Percentiles rank a stretch among this genome's conserved stretches.
Conservation (phyloP, 805 yeast species). For the Wickerhamomyces strasburgensis region DNA sequence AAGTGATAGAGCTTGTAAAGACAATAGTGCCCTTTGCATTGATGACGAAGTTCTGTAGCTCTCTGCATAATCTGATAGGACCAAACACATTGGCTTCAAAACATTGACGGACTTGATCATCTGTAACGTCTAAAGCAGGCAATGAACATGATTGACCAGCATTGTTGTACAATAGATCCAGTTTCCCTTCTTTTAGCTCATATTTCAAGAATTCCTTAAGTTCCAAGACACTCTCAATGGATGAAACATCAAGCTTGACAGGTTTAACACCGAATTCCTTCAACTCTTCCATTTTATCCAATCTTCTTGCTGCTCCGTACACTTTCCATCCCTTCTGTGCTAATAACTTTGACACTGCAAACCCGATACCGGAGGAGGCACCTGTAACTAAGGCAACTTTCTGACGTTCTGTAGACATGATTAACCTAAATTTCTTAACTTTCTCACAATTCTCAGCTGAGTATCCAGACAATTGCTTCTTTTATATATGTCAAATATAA, state of each 20-base stretch:
- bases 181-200: constrained; percentile 39
- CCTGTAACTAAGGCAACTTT: constrained; percentile 44
- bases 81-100: constrained; percentile 68
- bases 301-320: constrained; percentile 70
- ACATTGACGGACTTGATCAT: constrained; percentile 45
- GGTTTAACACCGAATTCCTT: constrained; percentile 36
- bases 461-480: too few relatives aligned
- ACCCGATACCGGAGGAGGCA: constrained; percentile 54
- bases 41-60: constrained; percentile 49
- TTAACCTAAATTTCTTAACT: neutral
- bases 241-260: constrained; percentile 54
- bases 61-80: constrained; percentile 59
- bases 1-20: constrained; percentile 72
- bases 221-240: constrained; percentile 39
- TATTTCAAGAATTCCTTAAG: constrained; percentile 38
- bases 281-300: constrained; percentile 53
- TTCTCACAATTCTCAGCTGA: too few relatives aligned
- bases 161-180: constrained; percentile 65
- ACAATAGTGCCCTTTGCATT: constrained; percentile 64
- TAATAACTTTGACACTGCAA: constrained; percentile 42
- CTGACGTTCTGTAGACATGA: constrained; percentile 13
- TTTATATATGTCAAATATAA: too few relatives aligned
- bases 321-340: constrained; percentile 52
- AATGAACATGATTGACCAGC: constrained; percentile 74
- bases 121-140: constrained; percentile 63